Evolutionary conservation across 2,329 filamentous ascomycete species (phyloP).

Genomic region (Xylaria sp.): DNA sequence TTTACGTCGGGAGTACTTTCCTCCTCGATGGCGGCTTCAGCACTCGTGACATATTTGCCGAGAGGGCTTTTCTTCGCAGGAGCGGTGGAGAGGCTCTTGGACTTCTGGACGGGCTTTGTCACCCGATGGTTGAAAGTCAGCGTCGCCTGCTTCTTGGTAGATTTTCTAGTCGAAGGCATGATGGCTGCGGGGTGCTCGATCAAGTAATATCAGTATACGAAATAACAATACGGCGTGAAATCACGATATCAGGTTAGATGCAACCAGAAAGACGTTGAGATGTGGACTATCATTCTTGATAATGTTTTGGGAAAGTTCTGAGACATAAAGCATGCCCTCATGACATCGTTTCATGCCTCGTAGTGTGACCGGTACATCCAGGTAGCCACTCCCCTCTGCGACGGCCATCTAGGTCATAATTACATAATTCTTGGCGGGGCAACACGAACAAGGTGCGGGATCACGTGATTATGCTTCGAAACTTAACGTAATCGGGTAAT

Average conservation of each 20-base stretch:
- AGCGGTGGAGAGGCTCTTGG: slow-evolving; percentile 40
- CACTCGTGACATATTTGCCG: slow-evolving; percentile 26
- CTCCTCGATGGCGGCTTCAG: slow-evolving; percentile 10
- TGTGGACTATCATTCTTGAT: background rate
- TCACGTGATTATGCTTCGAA: slow-evolving; percentile 39
- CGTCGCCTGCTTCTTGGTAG: slow-evolving; percentile 48
- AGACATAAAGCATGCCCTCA: background rate
- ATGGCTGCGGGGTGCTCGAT: background rate
- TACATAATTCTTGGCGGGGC: slow-evolving; percentile 42
- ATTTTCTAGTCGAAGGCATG: slow-evolving; percentile 49
- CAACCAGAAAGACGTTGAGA: background rate
- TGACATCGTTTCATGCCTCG: background rate
- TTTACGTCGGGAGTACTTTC: slow-evolving; percentile 19
- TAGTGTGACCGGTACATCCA: too few relatives aligned
- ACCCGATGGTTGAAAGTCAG: slow-evolving; percentile 54
- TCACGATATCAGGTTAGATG: background rate
- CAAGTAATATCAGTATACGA: background rate
- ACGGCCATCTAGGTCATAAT: background rate
- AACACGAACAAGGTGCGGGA: slow-evolving; percentile 46
- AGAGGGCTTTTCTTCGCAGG: slow-evolving; percentile 34
- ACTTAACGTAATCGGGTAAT: too few relatives aligned
- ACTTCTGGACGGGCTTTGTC: slow-evolving; percentile 48
- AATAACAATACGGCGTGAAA: background rate
- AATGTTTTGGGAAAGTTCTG: background rate
- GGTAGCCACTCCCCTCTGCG: background rate